Percentiles rank a stretch among this genome's conserved stretches.
Evolutionary conservation across 2,329 filamentous ascomycete species (phyloP).

Genomic region (Ophiocordyceps sinensis): DNA sequence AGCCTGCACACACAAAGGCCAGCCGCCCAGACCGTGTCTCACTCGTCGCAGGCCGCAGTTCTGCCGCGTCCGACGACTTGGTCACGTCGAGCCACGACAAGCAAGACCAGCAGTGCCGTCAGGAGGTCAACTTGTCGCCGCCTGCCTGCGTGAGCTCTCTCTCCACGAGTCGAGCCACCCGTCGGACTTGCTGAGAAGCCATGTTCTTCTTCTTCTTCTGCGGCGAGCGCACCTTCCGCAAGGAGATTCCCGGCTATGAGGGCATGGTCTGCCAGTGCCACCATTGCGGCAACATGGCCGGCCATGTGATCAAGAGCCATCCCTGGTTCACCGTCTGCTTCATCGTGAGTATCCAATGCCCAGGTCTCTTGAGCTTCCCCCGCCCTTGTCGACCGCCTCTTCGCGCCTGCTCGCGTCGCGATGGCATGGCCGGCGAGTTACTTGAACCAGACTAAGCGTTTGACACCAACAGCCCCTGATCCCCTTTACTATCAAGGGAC

Average conservation of each 20-base stretch:
- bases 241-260: conserved; percentile 45
- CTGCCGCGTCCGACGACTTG: neutral
- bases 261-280: conserved; percentile 47
- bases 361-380: neutral
- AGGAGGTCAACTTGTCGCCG: too few relatives aligned
- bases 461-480: conserved; percentile 43
- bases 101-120: neutral
- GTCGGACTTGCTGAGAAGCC: neutral
- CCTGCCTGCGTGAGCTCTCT: too few relatives aligned
- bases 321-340: conserved; percentile 75
- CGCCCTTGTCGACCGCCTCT: too few relatives aligned
- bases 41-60: neutral
- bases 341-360: conserved; percentile 32
- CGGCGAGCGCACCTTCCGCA: conserved; percentile 46
- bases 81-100: neutral
- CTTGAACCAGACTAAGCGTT: neutral
- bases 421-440: neutral
- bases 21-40: too few relatives aligned
- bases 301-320: conserved; percentile 44
- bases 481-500: conserved; percentile 52
- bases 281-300: conserved; percentile 52
- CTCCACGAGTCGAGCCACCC: neutral
- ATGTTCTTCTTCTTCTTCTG: conserved; percentile 52
- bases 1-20: too few relatives aligned
- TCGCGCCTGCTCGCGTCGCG: neutral